Evolutionary conservation across 2,329 filamentous ascomycete genomes (phyloP), one percentile per base, ranked within the genome.

Genomic region (Gliomastix tumulicola): DNA sequence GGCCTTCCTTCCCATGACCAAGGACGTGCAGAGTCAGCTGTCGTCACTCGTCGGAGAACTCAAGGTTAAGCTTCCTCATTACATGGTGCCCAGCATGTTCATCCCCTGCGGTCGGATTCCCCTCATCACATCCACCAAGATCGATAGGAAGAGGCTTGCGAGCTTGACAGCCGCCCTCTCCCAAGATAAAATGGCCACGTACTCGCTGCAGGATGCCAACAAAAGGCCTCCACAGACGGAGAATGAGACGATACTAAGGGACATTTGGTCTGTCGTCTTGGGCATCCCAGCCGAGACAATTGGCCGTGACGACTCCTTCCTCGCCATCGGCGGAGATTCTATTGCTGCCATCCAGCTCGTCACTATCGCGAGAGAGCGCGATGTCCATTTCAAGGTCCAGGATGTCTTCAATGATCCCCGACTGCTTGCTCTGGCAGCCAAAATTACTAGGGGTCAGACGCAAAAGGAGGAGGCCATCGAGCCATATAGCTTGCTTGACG

Each of bases 391-490:
- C 25, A 28, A 16, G 13, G 41, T 69, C 7, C 60, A 70, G 34
- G 69, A 74, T 37, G 49, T 67, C 0, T 74, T 69, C 35, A 68
- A 68, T 1, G 68, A 66, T 46, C 67, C 68, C 0, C 32, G 32
- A 10, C 18, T 34, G 11, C 20, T 17, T 3, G 7, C 13, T 16
- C 13, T 30, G 6, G 27, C 27, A 13, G n/a, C n/a, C n/a, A n/a
- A n/a, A n/a, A n/a, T n/a, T n/a, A n/a, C n/a, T n/a, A n/a, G n/a
- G n/a, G n/a, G n/a, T n/a, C n/a, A n/a, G n/a, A n/a, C n/a, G n/a
- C n/a, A n/a, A n/a, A n/a, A n/a, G n/a, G n/a, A n/a, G n/a, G n/a
- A n/a, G n/a, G n/a, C n/a, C n/a, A n/a, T n/a, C n/a, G n/a, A n/a
- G n/a, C n/a, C n/a, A n/a, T n/a, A n/a, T n/a, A n/a, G n/a, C n/a